A percentile compares a stretch with the other conserved stretches of the same genome.
Conservation (phyloP, 345 rosid species). For the Dimocarpus longan region DNA sequence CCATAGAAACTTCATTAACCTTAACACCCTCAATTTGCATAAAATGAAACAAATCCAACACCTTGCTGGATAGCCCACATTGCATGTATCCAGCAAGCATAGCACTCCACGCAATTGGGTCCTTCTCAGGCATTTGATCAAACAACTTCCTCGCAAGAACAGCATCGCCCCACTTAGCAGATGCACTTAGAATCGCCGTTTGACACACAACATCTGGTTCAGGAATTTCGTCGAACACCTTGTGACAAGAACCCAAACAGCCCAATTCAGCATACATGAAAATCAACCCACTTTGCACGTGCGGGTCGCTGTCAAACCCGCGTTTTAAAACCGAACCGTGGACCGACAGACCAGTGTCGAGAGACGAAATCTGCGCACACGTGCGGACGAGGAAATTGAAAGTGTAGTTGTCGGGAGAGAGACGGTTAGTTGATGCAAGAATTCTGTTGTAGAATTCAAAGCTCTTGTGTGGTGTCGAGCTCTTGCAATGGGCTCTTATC, state of each 20-base stretch:
- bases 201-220: constrained; percentile 59
- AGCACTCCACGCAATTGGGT: constrained; percentile 59
- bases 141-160: constrained; percentile 48
- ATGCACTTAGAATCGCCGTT: constrained; percentile 66
- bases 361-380: constrained; percentile 36
- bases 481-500: constrained; percentile 61
- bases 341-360: constrained; percentile 39
- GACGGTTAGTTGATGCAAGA: constrained; percentile 20
- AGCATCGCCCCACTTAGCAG: constrained; percentile 59
- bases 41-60: constrained; percentile 50
- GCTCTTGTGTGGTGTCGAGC: constrained; percentile 43
- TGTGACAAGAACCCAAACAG: constrained; percentile 39
- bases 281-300: constrained; percentile 60
- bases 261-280: constrained; percentile 60
- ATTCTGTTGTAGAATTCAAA: constrained; percentile 47
- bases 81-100: constrained; percentile 62
- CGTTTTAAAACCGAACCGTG: constrained; percentile 45
- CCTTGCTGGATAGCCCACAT: constrained; percentile 49
- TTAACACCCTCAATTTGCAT: constrained; percentile 65
- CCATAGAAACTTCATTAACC: constrained; percentile 56
- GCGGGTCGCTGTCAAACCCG: constrained; percentile 60
- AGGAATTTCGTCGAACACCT: constrained; percentile 40
- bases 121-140: constrained; percentile 60
- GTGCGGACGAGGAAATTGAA: constrained; percentile 60
- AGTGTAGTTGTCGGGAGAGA: constrained; percentile 64